Evolutionary conservation across 192 early-diverging fungal genomes (phyloP).

Genomic region (Mortierella claussenii): DNA sequence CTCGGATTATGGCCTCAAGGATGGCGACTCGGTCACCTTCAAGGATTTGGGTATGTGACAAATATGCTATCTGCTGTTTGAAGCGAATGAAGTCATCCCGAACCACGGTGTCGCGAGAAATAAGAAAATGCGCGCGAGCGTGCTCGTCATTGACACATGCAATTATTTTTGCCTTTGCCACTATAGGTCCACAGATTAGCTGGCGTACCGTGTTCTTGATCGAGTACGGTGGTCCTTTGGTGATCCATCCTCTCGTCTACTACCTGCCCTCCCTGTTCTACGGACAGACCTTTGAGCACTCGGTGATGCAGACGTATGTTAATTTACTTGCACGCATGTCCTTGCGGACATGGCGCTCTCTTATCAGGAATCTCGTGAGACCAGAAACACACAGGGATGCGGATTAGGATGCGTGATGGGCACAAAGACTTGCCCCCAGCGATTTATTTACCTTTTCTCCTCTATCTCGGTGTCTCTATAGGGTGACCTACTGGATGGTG

Average conservation of each 20-base stretch:
- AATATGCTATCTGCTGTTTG: too few relatives aligned
- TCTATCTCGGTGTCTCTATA: conserved; percentile 24
- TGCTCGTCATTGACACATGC: too few relatives aligned
- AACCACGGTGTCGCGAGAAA: too few relatives aligned
- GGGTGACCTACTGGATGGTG: conserved; percentile 71
- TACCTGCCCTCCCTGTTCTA: conserved; percentile 77
- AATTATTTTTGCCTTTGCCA: too few relatives aligned
- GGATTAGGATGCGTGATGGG: neutral
- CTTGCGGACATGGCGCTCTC: neutral
- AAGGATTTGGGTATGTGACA: conserved; percentile 70
- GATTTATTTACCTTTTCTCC: neutral
- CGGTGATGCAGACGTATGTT: conserved; percentile 72
- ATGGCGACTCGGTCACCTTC: conserved; percentile 69
- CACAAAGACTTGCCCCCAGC: too few relatives aligned
- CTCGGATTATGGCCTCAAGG: conserved; percentile 69
- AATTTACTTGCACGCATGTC: neutral
- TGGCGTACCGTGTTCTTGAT: conserved; percentile 95
- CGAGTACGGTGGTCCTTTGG: conserved; percentile 92
- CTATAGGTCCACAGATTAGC: conserved; percentile 85
- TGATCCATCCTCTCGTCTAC: conserved; percentile 90
- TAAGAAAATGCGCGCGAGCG: too few relatives aligned
- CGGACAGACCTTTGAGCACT: conserved; percentile 71
- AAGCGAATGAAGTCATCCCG: too few relatives aligned
- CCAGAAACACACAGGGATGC: neutral
- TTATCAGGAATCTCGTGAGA: neutral